phyloP scores from a whole-genome alignment of 2,329 filamentous ascomycete genomes.

The Aureobasidium sp. region DNA sequence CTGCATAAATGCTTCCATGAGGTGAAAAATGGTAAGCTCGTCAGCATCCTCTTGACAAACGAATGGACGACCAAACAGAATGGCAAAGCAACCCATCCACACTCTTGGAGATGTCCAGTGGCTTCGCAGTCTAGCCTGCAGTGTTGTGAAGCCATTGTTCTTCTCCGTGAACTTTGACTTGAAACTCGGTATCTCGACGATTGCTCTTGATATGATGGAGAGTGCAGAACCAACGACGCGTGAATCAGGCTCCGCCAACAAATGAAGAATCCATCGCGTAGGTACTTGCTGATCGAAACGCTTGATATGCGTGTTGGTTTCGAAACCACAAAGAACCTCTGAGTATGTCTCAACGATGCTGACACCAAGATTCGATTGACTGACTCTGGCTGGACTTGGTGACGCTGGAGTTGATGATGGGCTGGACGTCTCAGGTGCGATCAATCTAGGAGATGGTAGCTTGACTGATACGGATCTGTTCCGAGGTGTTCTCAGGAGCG shows the following conservation, averaged over 20 bases:
- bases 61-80: slow-evolving; percentile 79
- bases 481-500: not conserved
- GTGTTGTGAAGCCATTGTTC: slow-evolving; percentile 77
- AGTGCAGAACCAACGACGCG: slow-evolving; percentile 73
- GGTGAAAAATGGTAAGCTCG: slow-evolving; percentile 63
- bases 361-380: slow-evolving; percentile 64
- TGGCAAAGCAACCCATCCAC: slow-evolving; percentile 82
- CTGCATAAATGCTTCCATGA: slow-evolving; percentile 61
- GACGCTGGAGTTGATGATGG: not conserved
- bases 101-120: slow-evolving; percentile 84
- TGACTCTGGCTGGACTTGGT: slow-evolving; percentile 2
- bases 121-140: slow-evolving; percentile 70
- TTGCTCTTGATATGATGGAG: slow-evolving; percentile 73
- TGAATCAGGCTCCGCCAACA: slow-evolving; percentile 78
- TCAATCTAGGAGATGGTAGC: not conserved
- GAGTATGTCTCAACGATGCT: slow-evolving; percentile 71
- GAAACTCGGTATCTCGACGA: slow-evolving; percentile 76
- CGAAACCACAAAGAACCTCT: slow-evolving; percentile 65
- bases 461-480: slow-evolving; percentile 1
- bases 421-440: not conserved
- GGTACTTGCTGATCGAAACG: slow-evolving; percentile 93
- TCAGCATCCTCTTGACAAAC: slow-evolving; percentile 64
- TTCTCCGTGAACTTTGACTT: slow-evolving; percentile 79
- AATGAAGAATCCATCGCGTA: slow-evolving; percentile 71
- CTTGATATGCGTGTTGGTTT: slow-evolving; percentile 60